Evolutionary conservation across 2,329 filamentous ascomycete genomes (phyloP).

Genomic region (Diplodia corticola): DNA sequence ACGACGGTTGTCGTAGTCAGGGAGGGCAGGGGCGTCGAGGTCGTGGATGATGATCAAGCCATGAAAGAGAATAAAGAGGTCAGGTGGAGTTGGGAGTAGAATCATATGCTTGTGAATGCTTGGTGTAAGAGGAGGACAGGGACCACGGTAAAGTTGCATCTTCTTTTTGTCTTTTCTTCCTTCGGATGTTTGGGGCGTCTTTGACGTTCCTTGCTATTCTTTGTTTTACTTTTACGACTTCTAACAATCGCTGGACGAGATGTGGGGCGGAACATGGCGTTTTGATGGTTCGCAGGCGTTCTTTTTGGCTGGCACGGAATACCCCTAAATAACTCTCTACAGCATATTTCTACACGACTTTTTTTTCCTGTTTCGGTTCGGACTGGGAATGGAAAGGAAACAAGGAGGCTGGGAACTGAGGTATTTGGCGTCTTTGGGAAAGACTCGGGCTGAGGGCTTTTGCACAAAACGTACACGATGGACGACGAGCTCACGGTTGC

Average conservation of each 20-base stretch:
- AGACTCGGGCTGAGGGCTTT: neutral
- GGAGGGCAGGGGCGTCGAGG: neutral
- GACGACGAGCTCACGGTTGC: neutral
- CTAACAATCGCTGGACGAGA: neutral
- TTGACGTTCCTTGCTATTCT: neutral
- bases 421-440: neutral
- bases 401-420: neutral
- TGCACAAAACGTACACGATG: neutral
- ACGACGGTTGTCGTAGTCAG: constrained; percentile 27
- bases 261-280: neutral
- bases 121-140: neutral
- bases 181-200: neutral
- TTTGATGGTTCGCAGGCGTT: neutral
- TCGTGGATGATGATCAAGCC: neutral
- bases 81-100: constrained; percentile 11
- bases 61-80: neutral
- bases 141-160: neutral
- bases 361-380: neutral
- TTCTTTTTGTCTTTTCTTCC: neutral
- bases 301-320: neutral
- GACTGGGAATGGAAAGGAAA: neutral
- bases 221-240: neutral
- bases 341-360: neutral
- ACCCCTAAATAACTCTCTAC: neutral
- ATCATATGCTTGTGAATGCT: neutral